phyloP scores from a whole-genome alignment of 2,329 filamentous ascomycete genomes.

The Fusarium secorum region DNA sequence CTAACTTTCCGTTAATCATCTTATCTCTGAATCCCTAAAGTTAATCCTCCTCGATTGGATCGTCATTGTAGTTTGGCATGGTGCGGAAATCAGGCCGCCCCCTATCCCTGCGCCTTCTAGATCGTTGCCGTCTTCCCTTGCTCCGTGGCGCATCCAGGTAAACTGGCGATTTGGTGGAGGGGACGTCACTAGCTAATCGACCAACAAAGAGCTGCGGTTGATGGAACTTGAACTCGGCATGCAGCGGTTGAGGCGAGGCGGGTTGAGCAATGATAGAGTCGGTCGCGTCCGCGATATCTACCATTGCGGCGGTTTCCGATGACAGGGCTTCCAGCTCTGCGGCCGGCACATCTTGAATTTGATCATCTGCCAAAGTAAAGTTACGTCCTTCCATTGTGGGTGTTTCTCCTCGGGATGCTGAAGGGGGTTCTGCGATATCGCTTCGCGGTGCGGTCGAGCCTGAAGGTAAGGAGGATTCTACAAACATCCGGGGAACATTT shows the following conservation, averaged over 20 bases:
- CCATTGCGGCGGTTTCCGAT: constrained; percentile 1
- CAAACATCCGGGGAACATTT: not conserved
- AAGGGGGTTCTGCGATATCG: constrained; percentile 32
- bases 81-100: constrained; percentile 46
- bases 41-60: constrained; percentile 46
- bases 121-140: constrained; percentile 23
- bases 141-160: not conserved
- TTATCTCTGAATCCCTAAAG: constrained; percentile 6
- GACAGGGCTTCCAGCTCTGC: not conserved
- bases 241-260: constrained; percentile 27
- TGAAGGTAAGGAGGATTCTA: constrained; percentile 18
- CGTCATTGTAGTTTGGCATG: constrained; percentile 45
- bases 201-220: constrained; percentile 47
- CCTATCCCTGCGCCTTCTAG: constrained; percentile 31
- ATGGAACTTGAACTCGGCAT: constrained; percentile 41
- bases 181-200: constrained; percentile 33
- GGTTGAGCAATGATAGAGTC: constrained; percentile 21
- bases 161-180: not conserved
- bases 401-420: constrained; percentile 14
- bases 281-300: constrained; percentile 5
- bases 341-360: not conserved
- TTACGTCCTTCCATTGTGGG: not conserved
- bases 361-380: not conserved
- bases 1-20: not conserved
- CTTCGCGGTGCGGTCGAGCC: constrained; percentile 7